Base-by-base conservation (phyloP, 1,284 basidiomycete species). In the Chalciporus piperatoides region DNA sequence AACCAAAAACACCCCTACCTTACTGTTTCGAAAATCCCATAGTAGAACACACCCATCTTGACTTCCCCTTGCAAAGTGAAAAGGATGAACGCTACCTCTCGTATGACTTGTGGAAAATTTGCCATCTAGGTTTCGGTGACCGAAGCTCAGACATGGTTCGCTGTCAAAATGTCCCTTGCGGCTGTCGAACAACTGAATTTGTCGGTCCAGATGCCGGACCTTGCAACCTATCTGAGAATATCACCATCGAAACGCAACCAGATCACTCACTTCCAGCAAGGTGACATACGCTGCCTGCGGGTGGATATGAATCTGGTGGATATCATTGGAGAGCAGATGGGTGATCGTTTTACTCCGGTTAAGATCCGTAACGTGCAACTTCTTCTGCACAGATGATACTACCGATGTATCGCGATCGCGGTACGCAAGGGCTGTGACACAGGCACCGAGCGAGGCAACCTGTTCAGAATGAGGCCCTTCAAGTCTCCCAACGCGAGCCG, bases 1-100 rank as follows among this genome's bases (percentile, higher is more conserved):
- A 52, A 43, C 44, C 30, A 47, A 48, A 46, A 39, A 45, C 46
- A 48, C 25, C 30, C 56, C 39, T 64, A 77, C 77, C 68, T 74
- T 73, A 12, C 56, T 53, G 49, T 75, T 74, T 14, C 78, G 70
- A 59, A 71, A 75, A 58, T 81, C 79, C 77, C 79, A 81, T 19
- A 78, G 56, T 10, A 70, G 58, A 23, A 79, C 68, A 23, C 54
- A 57, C 10, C 73, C 74, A 56, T 80, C 77, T 40, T 65, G 59
- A 59, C 69, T 76, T 15, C 75, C 75, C 49, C 72, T 74, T 27
- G 65, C 72, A 59, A 79, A 79, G 49, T 74, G 68, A 37, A 65
- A 65, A 48, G 70, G 60, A 52, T 59, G 54, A 30, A 67, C 63
- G 54, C 65, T 66, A 41, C 71, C 68, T 49, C 66, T 64, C 39